Percentiles rank a stretch among this genome's conserved stretches.
Conservation (phyloP, 2,329 filamentous ascomycete genomes). For the Ophiostoma novo-ulmi region DNA sequence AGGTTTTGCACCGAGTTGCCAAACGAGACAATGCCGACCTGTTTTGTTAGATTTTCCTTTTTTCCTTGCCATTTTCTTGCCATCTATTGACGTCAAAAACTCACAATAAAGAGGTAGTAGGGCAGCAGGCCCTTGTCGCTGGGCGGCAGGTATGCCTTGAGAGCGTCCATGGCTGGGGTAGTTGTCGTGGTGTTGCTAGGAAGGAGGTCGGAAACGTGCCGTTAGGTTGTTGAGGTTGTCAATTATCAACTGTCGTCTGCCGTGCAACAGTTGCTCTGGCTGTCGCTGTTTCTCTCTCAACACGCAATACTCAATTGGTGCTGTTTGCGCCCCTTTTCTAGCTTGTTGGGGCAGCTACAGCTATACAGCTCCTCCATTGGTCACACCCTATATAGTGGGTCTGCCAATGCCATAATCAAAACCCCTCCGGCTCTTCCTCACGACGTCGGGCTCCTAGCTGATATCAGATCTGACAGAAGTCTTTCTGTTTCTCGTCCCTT, state of each 20-base stretch:
- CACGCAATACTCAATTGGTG: not conserved
- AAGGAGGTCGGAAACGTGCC: not conserved
- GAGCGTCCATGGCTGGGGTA: slow-evolving; percentile 39
- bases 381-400: not conserved
- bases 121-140: slow-evolving; percentile 51
- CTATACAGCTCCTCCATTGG: slow-evolving; percentile 10
- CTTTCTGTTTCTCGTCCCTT: not conserved
- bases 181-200: not conserved
- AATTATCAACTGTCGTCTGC: not conserved
- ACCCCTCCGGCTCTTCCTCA: not conserved
- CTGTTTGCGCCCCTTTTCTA: not conserved
- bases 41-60: slow-evolving; percentile 7
- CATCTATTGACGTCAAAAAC: slow-evolving; percentile 26
- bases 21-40: slow-evolving; percentile 79
- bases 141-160: slow-evolving; percentile 44
- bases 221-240: not conserved
- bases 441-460: not conserved
- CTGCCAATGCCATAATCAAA: not conserved
- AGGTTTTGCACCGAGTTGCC: slow-evolving; percentile 85
- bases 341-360: slow-evolving; percentile 6
- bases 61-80: not conserved
- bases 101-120: slow-evolving; percentile 55
- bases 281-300: no score
- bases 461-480: not conserved
- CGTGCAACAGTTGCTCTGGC: not conserved